Base-by-base conservation (phyloP, 2,329 filamentous ascomycete species). In the Plenodomus lindquistii region DNA sequence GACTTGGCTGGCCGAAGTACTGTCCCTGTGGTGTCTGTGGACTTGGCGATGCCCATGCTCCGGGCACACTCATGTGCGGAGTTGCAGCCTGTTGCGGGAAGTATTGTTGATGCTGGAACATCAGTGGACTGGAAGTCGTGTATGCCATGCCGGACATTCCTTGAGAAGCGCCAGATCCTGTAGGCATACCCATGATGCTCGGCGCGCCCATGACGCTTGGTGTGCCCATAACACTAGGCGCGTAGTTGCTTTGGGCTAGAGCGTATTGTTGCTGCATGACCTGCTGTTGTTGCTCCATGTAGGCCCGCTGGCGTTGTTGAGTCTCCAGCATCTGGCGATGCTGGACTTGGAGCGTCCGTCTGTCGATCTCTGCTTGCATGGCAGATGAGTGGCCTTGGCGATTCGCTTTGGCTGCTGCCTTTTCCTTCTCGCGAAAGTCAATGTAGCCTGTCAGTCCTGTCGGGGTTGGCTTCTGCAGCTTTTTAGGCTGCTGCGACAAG, bases 371-470 rank as follows among this genome's bases (percentile, higher is more conserved):
- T 18, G 66, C 59, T 52, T 71, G 68, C 66, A 71, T 69, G 7
- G 62, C 63, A 11, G 59, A 44, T 4, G 66, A 66, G 17, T 63
- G 60, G 10, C 50, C 55, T 13, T 50, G 46, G 10, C 66, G 64
- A 40, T 65, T 67, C 5, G 60, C 51, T 48, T 72, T 71, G 3
- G 65, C 66, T 10, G 61, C 61, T 9, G 61, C 65, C 42, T 84
- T 90, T 64, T 96, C 91, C 10, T 85, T 85, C 69, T 97, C 89
- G 13, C 91, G 83, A 2, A 84, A 82, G 52, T 90, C 87, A 45
- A 96, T 92, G 13, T 88, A 87, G 1, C 87, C 89, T 6, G 96
- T 85, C 1, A 96, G 77, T 0, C 83, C 82, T 24, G 80, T 68
- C 9, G 78, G 73, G 44, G 77, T 76, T 37, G 75, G 73, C 50